phyloP scores from a whole-genome alignment of 495 filamentous ascomycete species.

The Daldinia vernicosa region DNA sequence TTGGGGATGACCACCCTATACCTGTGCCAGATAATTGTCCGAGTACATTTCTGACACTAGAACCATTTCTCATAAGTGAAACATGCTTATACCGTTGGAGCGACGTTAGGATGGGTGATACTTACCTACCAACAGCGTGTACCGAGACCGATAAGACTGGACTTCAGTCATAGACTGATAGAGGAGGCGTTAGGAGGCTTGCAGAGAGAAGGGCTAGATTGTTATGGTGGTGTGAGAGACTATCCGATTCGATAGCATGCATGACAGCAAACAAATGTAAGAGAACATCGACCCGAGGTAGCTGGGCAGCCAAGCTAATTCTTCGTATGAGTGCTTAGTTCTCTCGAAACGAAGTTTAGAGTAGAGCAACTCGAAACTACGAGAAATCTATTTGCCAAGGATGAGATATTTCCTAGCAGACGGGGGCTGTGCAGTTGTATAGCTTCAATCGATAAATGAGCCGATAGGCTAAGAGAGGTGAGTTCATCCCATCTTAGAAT shows the following conservation, averaged over 20 bases:
- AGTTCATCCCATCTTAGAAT: conserved; percentile 5
- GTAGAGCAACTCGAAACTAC: neutral
- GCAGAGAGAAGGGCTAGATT: neutral
- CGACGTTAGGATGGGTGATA: neutral
- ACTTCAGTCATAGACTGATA: neutral
- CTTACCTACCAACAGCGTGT: neutral
- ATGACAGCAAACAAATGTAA: neutral
- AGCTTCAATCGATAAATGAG: conserved; percentile 7
- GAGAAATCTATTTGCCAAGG: neutral
- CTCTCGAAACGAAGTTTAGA: neutral
- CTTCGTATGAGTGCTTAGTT: neutral
- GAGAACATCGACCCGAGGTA: neutral
- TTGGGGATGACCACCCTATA: neutral
- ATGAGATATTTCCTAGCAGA: neutral
- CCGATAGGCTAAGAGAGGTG: neutral
- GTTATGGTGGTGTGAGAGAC: conserved; percentile 8
- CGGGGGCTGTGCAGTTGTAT: neutral
- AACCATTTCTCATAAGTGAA: neutral
- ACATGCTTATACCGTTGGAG: neutral
- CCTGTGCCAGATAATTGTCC: neutral
- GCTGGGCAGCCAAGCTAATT: neutral
- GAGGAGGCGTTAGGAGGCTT: neutral
- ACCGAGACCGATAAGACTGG: neutral
- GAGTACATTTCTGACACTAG: neutral
- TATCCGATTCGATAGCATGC: conserved; percentile 6